Evolutionary conservation across 2,329 filamentous ascomycete species (phyloP), one percentile per base, ranked within the genome.

Genomic region (Dactylellina leptospora): DNA sequence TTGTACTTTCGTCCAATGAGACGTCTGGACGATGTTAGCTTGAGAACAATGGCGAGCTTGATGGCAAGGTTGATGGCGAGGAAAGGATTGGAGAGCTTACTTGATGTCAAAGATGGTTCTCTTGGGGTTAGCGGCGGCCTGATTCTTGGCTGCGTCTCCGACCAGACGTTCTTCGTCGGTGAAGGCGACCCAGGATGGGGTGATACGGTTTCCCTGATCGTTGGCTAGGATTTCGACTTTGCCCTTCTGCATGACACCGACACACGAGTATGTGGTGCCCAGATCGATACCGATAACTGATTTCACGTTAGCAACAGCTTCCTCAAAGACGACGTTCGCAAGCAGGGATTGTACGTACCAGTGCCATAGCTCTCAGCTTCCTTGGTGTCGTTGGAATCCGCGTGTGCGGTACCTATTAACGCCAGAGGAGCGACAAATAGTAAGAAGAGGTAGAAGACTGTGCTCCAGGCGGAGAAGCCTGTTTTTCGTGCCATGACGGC

Each of bases 111-210:
- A 93, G 80, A 93, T 86, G 58, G 90, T 93, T 79, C 88, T 87
- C 77, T 79, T 82, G 47, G 90, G 91, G 85, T 93, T 93, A 63
- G 87, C 82, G 74, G 90, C 88, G 79, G 90, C 92, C 85, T 96
- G 92, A 84, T 96, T 96, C 89, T 96, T 96, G 79, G 92, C 92
- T 79, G 95, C 92, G 82, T 99, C 95, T 86, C 95, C 95, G 77
- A 99, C 92, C 76, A 99, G 86, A 80, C 95, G 89, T 83, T 97
- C 95, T 75, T 97, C 92, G 78, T 97, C 93, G 82, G 92, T 97
- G 82, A 96, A 96, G 79, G 92, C 92, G 80, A 96, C 92, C 82
- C 95, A 96, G 75, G 92, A 96, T 62, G 92, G 92, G 78, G 92
- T 96, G 77, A 96, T 96, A 84, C 92, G 90, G 87, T 96, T 92